Evolutionary conservation across 1,284 basidiomycete genomes (phyloP), one percentile per base, ranked within the genome.

Genomic region (Microbotryomycetes sp.): DNA sequence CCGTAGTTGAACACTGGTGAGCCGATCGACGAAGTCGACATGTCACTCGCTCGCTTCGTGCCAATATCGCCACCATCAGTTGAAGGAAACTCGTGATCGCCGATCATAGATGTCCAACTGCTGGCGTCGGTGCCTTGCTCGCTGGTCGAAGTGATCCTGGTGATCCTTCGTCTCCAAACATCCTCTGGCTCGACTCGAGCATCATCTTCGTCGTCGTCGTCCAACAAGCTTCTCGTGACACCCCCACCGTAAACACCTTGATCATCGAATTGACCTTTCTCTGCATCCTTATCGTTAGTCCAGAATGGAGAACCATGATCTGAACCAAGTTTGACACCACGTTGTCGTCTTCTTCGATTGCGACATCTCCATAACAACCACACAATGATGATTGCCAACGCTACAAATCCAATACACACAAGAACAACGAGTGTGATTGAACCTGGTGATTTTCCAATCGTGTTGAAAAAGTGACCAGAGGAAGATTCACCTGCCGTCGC

Each of bases 351-450:
- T 46, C 51, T 56, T 4, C 54, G 28, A 2, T 60, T 57, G 1
- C 60, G 55, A 9, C 65, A 58, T 3, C 59, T 47, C 32, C 64
- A 25, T 50, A 58, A 63, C 16, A 65, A 58, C 52, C 52, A 54
- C 32, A 56, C 46, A 31, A 58, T 49, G 2, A 64, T 28, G 26
- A 51, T 30, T 29, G 62, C 62, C 28, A 67, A 42, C n/a, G 49
- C 32, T 12, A 48, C 26, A 28, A 69, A 58, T 22, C 48, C 56
- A 32, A 54, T 29, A 22, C 58, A 61, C 31, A 69, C 59, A 30
- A 69, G 28, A 15, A 54, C 48, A 2, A 63, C 63, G 28, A 69
- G 59, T 30, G 63, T 57, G 50, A 67, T 65, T 28, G 58, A 59
- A 23, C 54, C 55, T 23, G 62, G 57, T 2, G 61, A 60, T 19